Evolutionary conservation across 2,329 filamentous ascomycete species (phyloP).

Genomic region (Arthroderma uncinatum): DNA sequence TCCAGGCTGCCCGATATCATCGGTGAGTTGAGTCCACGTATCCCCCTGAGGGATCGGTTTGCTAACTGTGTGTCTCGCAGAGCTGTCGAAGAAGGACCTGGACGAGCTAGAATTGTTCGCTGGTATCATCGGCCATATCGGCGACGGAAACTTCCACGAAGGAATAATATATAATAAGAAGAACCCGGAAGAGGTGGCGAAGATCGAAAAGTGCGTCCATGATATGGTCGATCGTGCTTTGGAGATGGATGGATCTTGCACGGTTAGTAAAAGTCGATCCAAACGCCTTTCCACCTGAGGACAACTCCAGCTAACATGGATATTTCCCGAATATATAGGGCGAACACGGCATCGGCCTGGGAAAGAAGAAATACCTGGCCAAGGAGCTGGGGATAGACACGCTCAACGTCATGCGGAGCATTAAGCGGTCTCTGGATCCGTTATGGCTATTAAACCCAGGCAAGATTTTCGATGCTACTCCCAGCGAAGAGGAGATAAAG

Average conservation of each 20-base stretch:
- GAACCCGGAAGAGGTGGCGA: constrained; percentile 57
- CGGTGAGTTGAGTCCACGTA: constrained; percentile 26
- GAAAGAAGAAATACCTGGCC: constrained; percentile 69
- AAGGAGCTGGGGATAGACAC: constrained; percentile 73
- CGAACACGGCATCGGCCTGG: constrained; percentile 75
- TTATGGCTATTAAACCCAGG: constrained; percentile 84
- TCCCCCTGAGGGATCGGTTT: background rate
- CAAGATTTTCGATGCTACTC: constrained; percentile 65
- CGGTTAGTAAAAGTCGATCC: constrained; percentile 32
- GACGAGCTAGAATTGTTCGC: constrained; percentile 77
- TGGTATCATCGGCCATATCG: constrained; percentile 78
- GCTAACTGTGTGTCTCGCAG: constrained; percentile 36
- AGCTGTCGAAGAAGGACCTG: constrained; percentile 80
- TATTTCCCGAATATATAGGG: constrained; percentile 36
- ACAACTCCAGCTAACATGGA: background rate
- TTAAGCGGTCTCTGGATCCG: constrained; percentile 76
- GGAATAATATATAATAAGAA: constrained; percentile 76
- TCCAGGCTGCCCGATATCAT: constrained; percentile 53
- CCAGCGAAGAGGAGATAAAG: background rate
- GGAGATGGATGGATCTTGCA: constrained; percentile 89
- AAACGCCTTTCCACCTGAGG: background rate
- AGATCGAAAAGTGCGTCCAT: constrained; percentile 70
- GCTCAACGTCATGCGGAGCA: constrained; percentile 68
- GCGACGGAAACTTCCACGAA: constrained; percentile 90
- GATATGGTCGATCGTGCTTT: constrained; percentile 85